Base-by-base conservation (phyloP, 768 basidiomycete genomes). In the Phylloporus scabripes region DNA sequence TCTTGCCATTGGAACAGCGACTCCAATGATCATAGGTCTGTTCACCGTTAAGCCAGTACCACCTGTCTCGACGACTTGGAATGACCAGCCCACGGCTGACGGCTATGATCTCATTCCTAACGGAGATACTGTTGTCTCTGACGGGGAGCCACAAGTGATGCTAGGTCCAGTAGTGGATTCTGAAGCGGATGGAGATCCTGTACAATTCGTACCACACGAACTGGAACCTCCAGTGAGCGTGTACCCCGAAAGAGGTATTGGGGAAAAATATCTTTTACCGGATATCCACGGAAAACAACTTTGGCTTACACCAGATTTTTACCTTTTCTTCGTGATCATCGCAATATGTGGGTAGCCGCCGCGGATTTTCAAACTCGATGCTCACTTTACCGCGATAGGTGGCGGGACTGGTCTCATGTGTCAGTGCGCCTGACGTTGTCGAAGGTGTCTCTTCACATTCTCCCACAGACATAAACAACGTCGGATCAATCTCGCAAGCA, bases 381-480 rank as follows among this genome's bases (percentile, higher is more conserved):
- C 48, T 52, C 14, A 54, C 28, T 11, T 39, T 14, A 5, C n/a
- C 46, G 43, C 20, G 49, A 4, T 49, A 83, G 83, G 87, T 56
- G 79, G 80, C 47, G 87, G 87, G 10, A 85, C 80, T 11, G 87
- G 87, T 3, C 49, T 90, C 37, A 87, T 87, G 82, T 90, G 83
- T 84, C 56, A 38, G 81, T 65, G 8, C 10, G 45, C 28, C 18
- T 20, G 18, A 38, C 17, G 33, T 33, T n/a, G 5, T 21, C 5
- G 7, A 21, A 28, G 10, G 1, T 18, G 8, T 29, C 20, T 8
- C 3, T 11, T 20, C 48, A 42, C 37, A 54, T 48, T 54, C 34
- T 49, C 18, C 40, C n/a, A n/a, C 46, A 86, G 85, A 83, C 60
- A 92, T 92, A 66, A 92, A 91, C 64, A 92, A 92, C 53, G 87